Percentiles rank a stretch among this genome's conserved stretches.
These are phyloP conservation scores for Eustoma russellianum DNA, from an alignment of 257 asterid genomes.

Conservation along the genomic window DNA sequence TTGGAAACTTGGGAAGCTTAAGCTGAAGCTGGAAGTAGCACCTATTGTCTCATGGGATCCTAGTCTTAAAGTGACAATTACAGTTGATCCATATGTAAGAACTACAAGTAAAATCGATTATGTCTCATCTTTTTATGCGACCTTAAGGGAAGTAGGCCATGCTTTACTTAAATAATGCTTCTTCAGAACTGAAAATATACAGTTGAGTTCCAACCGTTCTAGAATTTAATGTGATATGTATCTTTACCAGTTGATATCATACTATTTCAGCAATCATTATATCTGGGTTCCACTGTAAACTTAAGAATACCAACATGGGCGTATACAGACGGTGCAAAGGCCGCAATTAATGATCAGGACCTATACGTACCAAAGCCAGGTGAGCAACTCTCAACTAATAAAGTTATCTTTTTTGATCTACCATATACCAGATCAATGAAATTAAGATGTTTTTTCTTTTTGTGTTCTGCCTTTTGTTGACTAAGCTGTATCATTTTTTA, in stretches of 20 bases:
- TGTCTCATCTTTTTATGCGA: no score
- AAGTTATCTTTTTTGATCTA: no score
- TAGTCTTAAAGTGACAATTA: slow-evolving; percentile 8
- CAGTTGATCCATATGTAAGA: slow-evolving; percentile 5
- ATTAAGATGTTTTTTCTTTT: neutral
- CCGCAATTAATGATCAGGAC: neutral
- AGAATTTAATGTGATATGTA: no score
- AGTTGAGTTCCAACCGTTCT: no score
- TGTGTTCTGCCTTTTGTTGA: neutral
- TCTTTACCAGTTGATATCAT: no score
- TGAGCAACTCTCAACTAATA: neutral
- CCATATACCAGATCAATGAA: no score
- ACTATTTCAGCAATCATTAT: neutral
- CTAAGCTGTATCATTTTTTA: neutral
- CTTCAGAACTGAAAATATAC: no score
- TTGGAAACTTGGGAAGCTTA: slow-evolving; percentile 49
- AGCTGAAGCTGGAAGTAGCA: slow-evolving; percentile 38
- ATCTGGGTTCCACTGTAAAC: slow-evolving; percentile 4
- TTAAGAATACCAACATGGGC: slow-evolving; percentile 8
- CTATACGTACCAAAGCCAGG: neutral
- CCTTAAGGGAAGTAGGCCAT: no score
- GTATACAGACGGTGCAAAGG: neutral
- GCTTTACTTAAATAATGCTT: no score
- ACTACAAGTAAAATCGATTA: no score
- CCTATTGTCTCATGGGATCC: slow-evolving; percentile 61